phyloP scores from a whole-genome alignment of 2,329 filamentous ascomycete species.

The Fusarium devonianum region DNA sequence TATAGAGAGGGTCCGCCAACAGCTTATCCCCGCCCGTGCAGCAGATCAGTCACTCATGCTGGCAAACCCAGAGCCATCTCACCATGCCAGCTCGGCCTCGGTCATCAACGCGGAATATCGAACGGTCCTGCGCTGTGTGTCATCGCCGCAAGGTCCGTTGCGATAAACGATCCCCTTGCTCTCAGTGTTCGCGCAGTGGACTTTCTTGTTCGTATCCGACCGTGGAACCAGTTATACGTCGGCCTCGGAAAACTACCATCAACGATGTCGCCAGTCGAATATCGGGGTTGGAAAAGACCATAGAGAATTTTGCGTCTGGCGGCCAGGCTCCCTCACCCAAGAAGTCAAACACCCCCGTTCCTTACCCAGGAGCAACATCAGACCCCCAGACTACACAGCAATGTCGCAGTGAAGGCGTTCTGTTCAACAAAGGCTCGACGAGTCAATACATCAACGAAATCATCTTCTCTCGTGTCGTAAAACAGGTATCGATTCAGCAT shows the following conservation, averaged over 20 bases:
- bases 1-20: too few relatives aligned
- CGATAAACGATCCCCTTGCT: constrained; percentile 74
- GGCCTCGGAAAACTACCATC: constrained; percentile 42
- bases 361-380: too few relatives aligned
- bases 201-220: constrained; percentile 44
- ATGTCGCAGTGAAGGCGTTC: constrained; percentile 28
- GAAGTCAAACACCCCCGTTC: too few relatives aligned
- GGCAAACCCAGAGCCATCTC: background rate
- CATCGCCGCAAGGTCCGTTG: constrained; percentile 71
- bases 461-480: constrained; percentile 46
- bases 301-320: constrained; percentile 24
- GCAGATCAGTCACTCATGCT: too few relatives aligned
- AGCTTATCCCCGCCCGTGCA: too few relatives aligned
- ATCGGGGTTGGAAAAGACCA: constrained; percentile 45
- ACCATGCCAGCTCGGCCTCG: constrained; percentile 24
- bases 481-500: constrained; percentile 38
- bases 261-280: constrained; percentile 48
- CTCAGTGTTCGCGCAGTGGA: constrained; percentile 66
- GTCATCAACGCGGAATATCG: constrained; percentile 7
- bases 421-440: constrained; percentile 44
- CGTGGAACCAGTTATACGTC: constrained; percentile 35
- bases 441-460: constrained; percentile 50
- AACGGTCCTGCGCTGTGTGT: constrained; percentile 51
- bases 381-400: background rate
- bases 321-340: constrained; percentile 6